These are phyloP conservation scores for Solanum piurae DNA, from an alignment of 257 asterid species.

Conservation along the genomic window DNA sequence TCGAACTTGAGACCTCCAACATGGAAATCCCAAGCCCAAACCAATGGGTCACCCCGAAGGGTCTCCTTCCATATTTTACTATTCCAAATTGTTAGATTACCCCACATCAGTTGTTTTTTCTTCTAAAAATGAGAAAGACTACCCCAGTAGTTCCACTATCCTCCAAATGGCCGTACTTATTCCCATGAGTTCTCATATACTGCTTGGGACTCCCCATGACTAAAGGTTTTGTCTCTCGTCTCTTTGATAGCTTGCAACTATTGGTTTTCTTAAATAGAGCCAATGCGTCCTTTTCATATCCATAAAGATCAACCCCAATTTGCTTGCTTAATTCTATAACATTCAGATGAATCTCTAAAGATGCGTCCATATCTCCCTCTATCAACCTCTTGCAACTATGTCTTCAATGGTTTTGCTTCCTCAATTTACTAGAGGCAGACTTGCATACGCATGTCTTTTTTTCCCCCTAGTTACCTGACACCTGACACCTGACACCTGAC, in stretches of 20 bases:
- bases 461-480: background rate
- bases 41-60: too few species aligned
- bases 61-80: background rate
- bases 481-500: too few species aligned
- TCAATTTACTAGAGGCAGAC: background rate
- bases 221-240: background rate
- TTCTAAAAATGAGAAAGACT: background rate
- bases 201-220: background rate
- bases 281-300: background rate
- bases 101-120: background rate
- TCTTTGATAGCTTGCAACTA: background rate
- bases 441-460: background rate
- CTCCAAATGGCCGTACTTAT: background rate
- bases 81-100: background rate
- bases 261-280: background rate
- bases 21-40: too few species aligned
- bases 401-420: background rate
- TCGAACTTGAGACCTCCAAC: too few species aligned
- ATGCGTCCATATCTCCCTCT: background rate
- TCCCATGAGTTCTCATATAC: background rate
- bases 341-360: background rate
- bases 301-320: background rate
- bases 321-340: background rate
- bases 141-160: background rate
- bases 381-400: background rate